phyloP scores from a whole-genome alignment of 2,329 filamentous ascomycete species.

The Seiridium unicorne region DNA sequence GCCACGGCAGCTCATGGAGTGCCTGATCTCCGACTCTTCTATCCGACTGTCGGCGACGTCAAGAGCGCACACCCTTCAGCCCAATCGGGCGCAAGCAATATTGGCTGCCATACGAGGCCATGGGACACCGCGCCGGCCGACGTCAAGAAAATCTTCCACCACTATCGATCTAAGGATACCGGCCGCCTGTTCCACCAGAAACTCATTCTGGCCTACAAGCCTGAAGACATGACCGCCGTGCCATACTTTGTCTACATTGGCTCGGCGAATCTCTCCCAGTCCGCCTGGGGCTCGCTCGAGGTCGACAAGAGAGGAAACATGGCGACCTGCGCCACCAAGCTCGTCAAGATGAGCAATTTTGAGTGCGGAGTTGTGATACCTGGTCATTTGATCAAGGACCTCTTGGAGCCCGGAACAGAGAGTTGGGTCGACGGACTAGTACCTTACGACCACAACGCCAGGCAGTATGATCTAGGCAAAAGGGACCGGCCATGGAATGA shows the following conservation, averaged over 20 bases:
- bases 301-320: constrained; percentile 19
- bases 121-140: constrained; percentile 15
- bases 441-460: constrained; percentile 13
- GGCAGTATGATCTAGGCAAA: background rate
- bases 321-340: constrained; percentile 17
- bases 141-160: constrained; percentile 20
- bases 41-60: background rate
- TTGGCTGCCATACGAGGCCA: constrained; percentile 20
- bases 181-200: constrained; percentile 24
- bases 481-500: background rate
- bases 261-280: constrained; percentile 21
- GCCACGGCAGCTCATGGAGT: background rate
- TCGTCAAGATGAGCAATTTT: constrained; percentile 19
- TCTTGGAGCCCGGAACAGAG: constrained; percentile 18
- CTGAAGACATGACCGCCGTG: background rate
- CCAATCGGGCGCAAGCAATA: constrained; percentile 17
- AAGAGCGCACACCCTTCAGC: background rate
- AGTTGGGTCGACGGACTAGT: constrained; percentile 21
- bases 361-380: constrained; percentile 23
- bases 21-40: background rate
- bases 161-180: constrained; percentile 21
- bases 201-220: constrained; percentile 19
- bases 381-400: constrained; percentile 13
- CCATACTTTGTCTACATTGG: constrained; percentile 24
- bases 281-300: constrained; percentile 20